These are phyloP conservation scores for Cryomyces minteri DNA, from an alignment of 495 filamentous ascomycete genomes.

Conservation along the genomic window DNA sequence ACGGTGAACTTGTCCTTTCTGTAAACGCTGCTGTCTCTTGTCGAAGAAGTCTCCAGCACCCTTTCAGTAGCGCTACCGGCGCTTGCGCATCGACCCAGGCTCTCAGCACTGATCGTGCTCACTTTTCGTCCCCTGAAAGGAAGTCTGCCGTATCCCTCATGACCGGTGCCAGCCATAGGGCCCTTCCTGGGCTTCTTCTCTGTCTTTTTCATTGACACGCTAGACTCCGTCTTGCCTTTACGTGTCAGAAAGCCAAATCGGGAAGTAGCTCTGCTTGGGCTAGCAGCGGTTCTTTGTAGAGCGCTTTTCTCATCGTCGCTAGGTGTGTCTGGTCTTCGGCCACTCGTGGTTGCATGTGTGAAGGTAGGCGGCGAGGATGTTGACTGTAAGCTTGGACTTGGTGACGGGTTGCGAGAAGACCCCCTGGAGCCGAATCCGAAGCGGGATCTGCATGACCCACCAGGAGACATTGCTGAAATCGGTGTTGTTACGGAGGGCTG, in stretches of 20 bases:
- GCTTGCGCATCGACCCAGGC: constrained; percentile 35
- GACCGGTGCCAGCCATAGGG: constrained; percentile 79
- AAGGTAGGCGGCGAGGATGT: too few relatives aligned
- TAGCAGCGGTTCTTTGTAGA: constrained; percentile 2
- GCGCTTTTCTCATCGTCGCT: neutral
- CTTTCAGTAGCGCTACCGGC: constrained; percentile 30
- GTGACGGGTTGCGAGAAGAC: constrained; percentile 24
- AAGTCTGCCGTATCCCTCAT: constrained; percentile 87
- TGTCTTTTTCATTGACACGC: constrained; percentile 8
- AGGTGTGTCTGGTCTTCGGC: neutral
- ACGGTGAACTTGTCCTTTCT: constrained; percentile 34
- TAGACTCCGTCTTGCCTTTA: constrained; percentile 47
- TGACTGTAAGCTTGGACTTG: constrained; percentile 6
- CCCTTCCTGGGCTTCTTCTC: constrained; percentile 53
- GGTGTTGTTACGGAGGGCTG: constrained; percentile 14
- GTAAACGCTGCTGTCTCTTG: constrained; percentile 33
- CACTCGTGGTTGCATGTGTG: too few relatives aligned
- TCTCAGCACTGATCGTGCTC: constrained; percentile 27
- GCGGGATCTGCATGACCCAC: too few relatives aligned
- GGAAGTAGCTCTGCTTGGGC: constrained; percentile 21
- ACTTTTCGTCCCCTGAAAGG: constrained; percentile 40
- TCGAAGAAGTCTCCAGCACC: constrained; percentile 18
- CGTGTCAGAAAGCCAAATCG: constrained; percentile 65
- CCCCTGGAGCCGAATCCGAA: constrained; percentile 3
- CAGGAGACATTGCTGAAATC: neutral